These are phyloP conservation scores for Vitis hybrid DNA, from an alignment of 177 flowering plant species.

Conservation along the genomic window DNA sequence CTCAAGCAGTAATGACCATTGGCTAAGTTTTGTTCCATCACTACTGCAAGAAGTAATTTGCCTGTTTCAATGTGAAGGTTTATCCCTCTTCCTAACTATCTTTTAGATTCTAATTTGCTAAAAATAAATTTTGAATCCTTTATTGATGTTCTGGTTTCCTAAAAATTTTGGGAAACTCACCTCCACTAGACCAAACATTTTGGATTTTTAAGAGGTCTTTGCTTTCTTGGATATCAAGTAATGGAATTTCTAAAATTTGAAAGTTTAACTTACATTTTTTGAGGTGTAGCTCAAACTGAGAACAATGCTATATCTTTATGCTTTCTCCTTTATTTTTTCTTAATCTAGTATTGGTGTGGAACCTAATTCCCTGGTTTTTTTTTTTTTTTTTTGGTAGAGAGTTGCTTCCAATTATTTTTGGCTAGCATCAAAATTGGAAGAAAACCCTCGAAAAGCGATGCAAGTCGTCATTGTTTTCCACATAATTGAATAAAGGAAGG, in stretches of 20 bases:
- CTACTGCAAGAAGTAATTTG: conserved; percentile 94
- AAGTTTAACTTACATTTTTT: neutral
- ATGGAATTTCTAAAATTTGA: neutral
- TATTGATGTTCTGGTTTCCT: no score
- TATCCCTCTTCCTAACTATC: neutral
- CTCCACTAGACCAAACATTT: neutral
- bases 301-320: neutral
- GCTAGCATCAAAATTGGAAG: conserved; percentile 97
- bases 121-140: no score
- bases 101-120: neutral
- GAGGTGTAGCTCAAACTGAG: neutral
- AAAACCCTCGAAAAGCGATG: conserved; percentile 85
- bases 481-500: conserved; percentile 93
- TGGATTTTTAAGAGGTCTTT: neutral
- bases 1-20: conserved; percentile 95
- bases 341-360: neutral
- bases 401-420: conserved; percentile 72
- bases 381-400: conserved; percentile 48
- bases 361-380: neutral
- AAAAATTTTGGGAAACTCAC: no score
- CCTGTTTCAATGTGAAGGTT: conserved; percentile 91
- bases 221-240: neutral
- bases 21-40: conserved; percentile 90
- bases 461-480: conserved; percentile 86
- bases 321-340: neutral